Evolutionary conservation across 192 early-diverging fungal species (phyloP).

Genomic region (Blastocladiella britannica): DNA sequence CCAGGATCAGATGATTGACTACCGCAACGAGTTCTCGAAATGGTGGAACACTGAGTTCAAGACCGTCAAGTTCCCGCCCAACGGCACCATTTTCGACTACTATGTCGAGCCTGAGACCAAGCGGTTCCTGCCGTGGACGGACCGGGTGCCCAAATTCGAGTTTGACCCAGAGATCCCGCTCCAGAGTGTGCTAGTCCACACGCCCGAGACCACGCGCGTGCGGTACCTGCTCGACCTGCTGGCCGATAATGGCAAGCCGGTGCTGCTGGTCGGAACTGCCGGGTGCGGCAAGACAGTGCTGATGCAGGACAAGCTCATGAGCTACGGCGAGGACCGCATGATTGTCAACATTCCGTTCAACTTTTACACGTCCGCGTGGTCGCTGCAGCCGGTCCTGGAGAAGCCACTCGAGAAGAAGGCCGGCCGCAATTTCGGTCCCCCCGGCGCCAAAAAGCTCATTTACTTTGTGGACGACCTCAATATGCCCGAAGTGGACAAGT

Average conservation of each 20-base stretch:
- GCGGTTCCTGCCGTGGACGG: slow-evolving; percentile 74
- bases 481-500: slow-evolving; percentile 83
- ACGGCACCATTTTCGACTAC: slow-evolving; percentile 54
- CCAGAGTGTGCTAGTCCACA: slow-evolving; percentile 89
- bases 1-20: slow-evolving; percentile 58
- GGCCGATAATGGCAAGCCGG: slow-evolving; percentile 81
- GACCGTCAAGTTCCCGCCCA: slow-evolving; percentile 38
- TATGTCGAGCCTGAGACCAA: slow-evolving; percentile 61
- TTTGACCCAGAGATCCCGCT: slow-evolving; percentile 83
- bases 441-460: slow-evolving; percentile 82
- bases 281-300: slow-evolving; percentile 99
- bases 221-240: slow-evolving; percentile 87
- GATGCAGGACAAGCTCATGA: slow-evolving; percentile 76
- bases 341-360: slow-evolving; percentile 95
- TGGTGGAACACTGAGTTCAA: slow-evolving; percentile 52
- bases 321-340: slow-evolving; percentile 82
- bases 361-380: slow-evolving; percentile 83
- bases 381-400: slow-evolving; percentile 88
- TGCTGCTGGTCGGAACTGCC: slow-evolving; percentile 93
- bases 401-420: slow-evolving; percentile 95
- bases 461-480: slow-evolving; percentile 99
- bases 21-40: slow-evolving; percentile 51
- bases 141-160: slow-evolving; percentile 76
- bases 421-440: slow-evolving; percentile 63
- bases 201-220: slow-evolving; percentile 88